Percentiles rank a stretch among this genome's conserved stretches.
Evolutionary conservation across 306 rosid genomes (phyloP).

Genomic region (Dalbergia cochinchinensis): DNA sequence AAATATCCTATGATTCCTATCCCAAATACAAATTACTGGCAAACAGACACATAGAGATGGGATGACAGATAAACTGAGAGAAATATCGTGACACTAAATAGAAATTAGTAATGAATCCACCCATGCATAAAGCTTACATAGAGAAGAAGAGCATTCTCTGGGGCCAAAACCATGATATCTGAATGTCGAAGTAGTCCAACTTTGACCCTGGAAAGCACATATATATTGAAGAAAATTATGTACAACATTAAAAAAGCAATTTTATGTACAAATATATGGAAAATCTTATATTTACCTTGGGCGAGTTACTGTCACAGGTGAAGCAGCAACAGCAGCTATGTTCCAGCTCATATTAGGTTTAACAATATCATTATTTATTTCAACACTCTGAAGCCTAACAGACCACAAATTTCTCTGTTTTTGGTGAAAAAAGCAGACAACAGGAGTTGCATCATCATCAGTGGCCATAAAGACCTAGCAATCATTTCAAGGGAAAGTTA

Average conservation of each 20-base stretch:
- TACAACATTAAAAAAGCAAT: conserved; percentile 32
- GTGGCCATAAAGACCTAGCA: conserved; percentile 86
- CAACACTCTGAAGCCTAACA: conserved; percentile 84
- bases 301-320: conserved; percentile 83
- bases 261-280: conserved; percentile 20
- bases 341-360: conserved; percentile 99
- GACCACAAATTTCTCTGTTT: conserved; percentile 85
- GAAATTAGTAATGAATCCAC: conserved; percentile 38
- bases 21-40: conserved; percentile 3
- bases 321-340: conserved; percentile 85
- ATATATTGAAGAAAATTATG: conserved; percentile 42
- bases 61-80: conserved; percentile 7
- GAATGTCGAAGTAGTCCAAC: conserved; percentile 80
- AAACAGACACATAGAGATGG: neutral
- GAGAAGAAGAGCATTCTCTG: conserved; percentile 84
- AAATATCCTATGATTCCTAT: conserved; percentile 3
- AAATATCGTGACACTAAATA: conserved; percentile 8
- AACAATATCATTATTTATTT: conserved; percentile 84
- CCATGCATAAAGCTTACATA: conserved; percentile 72
- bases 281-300: conserved; percentile 66
- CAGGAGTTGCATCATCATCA: conserved; percentile 81
- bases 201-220: conserved; percentile 64
- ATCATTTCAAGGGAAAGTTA: conserved; percentile 51
- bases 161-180: conserved; percentile 83
- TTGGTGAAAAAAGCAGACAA: conserved; percentile 92